phyloP scores from a whole-genome alignment of 495 filamentous ascomycete genomes.

The Podospora anserina region DNA sequence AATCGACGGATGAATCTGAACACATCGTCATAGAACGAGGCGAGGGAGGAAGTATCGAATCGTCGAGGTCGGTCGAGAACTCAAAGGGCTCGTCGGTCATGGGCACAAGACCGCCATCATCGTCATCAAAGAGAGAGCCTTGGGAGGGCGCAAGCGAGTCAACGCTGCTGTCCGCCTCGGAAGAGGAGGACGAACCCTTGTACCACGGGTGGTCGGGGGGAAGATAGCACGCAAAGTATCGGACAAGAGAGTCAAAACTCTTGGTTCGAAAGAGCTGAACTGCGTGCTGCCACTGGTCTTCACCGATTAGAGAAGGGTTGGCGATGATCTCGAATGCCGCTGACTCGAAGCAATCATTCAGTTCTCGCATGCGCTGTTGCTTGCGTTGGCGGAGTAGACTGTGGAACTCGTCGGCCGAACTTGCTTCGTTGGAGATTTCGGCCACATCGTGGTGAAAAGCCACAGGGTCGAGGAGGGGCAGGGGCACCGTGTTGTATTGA shows the following conservation, averaged over 20 bases:
- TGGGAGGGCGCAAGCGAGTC: constrained; percentile 23
- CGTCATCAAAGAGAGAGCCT: constrained; percentile 38
- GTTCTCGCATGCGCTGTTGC: constrained; percentile 44
- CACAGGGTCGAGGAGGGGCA: constrained; percentile 38
- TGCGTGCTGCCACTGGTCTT: constrained; percentile 49
- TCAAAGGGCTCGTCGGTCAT: constrained; percentile 45
- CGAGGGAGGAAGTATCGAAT: constrained; percentile 41
- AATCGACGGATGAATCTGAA: constrained; percentile 40
- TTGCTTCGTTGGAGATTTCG: constrained; percentile 45
- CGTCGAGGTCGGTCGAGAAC: constrained; percentile 26
- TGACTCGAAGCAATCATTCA: constrained; percentile 47
- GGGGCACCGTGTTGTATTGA: constrained; percentile 41
- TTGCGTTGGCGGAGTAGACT: constrained; percentile 45
- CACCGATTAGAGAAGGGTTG: constrained; percentile 49
- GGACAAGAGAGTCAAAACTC: constrained; percentile 51
- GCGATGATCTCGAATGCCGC: constrained; percentile 52
- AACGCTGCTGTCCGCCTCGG: constrained; percentile 31
- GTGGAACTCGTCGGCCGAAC: constrained; percentile 44
- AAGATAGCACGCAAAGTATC: constrained; percentile 50
- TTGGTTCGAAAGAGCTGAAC: constrained; percentile 51
- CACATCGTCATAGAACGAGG: constrained; percentile 50
- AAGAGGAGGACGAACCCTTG: constrained; percentile 23
- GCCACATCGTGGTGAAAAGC: constrained; percentile 45
- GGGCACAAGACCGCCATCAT: constrained; percentile 34
- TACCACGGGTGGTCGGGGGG: constrained; percentile 44